Base-by-base conservation (phyloP, 352 stramenopile genomes). In the Phytophthora ramorum region DNA sequence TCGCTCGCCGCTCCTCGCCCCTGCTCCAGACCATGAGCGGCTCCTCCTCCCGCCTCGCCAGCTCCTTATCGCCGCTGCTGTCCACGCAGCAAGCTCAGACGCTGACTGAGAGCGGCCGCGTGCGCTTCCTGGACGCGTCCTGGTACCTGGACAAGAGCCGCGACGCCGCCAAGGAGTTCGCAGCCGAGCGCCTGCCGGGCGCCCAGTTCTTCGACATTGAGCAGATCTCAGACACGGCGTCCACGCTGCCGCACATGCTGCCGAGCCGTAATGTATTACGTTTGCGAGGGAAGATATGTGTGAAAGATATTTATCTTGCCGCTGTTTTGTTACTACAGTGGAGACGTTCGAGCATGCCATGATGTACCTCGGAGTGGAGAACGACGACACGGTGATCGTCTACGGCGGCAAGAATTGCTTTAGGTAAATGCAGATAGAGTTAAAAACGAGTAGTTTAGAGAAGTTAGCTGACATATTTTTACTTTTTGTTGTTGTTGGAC, bases 171-270 rank as follows among this genome's bases (percentile, higher is more conserved):
- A 50, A 63, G 7, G 86, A 94, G 61, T 94, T 91, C 50, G 61
- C 52, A 6, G 9, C 58, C 14, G 76, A 92, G 71, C 76, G 86
- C 1, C 51, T 99, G 26, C 87, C 87, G 0, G 84, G 85, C 30
- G 92, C 94, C 9, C 69, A 79, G 30, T 98, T 96, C 74, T 98
- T 98, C 56, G 95, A 99, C 65, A 97, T 98, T 55, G 91, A 97
- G 34, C 79, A 93, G 56, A 82, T 93, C 47, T 71, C 82, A 16
- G 90, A 96, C 73, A 78, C 67, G 52, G 74, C 58, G 12, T 90
- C 82, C 3, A 83, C 75, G n/a, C 66, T 95, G 44, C 90, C 90
- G 61, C 90, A 97, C 70, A 96, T 95, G 85, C 62, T 97, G 49
- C 90, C 90, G 1, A 80, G 60, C 3, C 50, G 75, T 89, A 54